Evolutionary conservation across 352 stramenopile species (phyloP).

Genomic region (Peronospora tabacina): DNA sequence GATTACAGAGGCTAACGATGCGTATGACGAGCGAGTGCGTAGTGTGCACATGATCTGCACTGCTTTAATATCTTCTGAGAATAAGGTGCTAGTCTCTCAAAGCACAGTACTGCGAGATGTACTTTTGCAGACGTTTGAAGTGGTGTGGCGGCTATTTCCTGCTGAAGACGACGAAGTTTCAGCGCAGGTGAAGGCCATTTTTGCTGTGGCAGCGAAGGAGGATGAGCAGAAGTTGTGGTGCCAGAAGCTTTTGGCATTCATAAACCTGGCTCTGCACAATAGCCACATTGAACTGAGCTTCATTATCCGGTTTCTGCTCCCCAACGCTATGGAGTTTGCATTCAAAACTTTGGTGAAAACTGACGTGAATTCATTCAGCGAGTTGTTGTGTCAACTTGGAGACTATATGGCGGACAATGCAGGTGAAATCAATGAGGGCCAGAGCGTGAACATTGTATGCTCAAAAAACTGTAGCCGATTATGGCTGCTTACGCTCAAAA

Average conservation of each 20-base stretch:
- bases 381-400: constrained; percentile 47
- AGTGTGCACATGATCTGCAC: constrained; percentile 42
- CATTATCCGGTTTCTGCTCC: constrained; percentile 47
- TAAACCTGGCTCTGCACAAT: constrained; percentile 45
- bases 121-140: constrained; percentile 48
- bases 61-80: constrained; percentile 30
- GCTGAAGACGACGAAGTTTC: constrained; percentile 27
- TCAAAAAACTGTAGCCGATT: constrained; percentile 21
- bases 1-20: constrained; percentile 30
- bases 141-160: constrained; percentile 61
- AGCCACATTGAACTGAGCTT: constrained; percentile 43
- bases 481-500: constrained; percentile 23
- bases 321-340: constrained; percentile 45
- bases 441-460: constrained; percentile 39
- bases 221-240: constrained; percentile 39
- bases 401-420: constrained; percentile 41
- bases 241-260: constrained; percentile 42
- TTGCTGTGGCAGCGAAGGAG: constrained; percentile 21
- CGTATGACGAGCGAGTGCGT: constrained; percentile 28
- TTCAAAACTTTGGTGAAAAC: constrained; percentile 36
- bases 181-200: constrained; percentile 42
- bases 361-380: constrained; percentile 40
- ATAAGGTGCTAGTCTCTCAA: constrained; percentile 37
- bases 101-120: constrained; percentile 34
- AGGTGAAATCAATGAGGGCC: constrained; percentile 36